These are phyloP conservation scores for Eutypa lata DNA, from an alignment of 2,329 filamentous ascomycete genomes.

Conservation along the genomic window DNA sequence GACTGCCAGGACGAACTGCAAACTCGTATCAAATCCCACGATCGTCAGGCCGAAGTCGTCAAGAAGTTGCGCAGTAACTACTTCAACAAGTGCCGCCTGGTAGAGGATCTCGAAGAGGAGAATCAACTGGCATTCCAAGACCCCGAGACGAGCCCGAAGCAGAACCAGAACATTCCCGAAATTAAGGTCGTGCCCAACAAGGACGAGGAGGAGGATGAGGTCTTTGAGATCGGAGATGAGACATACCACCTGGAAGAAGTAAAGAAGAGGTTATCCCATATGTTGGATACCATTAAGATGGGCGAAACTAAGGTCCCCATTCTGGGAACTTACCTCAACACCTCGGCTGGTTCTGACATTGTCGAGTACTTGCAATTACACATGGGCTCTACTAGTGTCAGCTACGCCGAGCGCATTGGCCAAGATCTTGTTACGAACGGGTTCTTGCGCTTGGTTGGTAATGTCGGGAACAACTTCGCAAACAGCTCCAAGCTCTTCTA, in stretches of 20 bases:
- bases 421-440: slow-evolving; percentile 87
- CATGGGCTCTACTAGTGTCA: slow-evolving; percentile 78
- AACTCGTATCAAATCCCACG: slow-evolving; percentile 83
- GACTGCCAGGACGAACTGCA: slow-evolving; percentile 95
- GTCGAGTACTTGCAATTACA: slow-evolving; percentile 91
- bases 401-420: slow-evolving; percentile 89
- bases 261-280: slow-evolving; percentile 84
- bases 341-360: slow-evolving; percentile 86
- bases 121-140: slow-evolving; percentile 97
- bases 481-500: slow-evolving; percentile 98
- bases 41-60: slow-evolving; percentile 84
- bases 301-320: slow-evolving; percentile 94
- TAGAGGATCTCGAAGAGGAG: slow-evolving; percentile 96
- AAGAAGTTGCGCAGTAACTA: slow-evolving; percentile 94
- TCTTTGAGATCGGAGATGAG: slow-evolving; percentile 87
- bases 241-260: slow-evolving; percentile 81
- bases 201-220: slow-evolving; percentile 64
- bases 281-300: slow-evolving; percentile 81
- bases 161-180: slow-evolving; percentile 62
- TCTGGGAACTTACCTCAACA: slow-evolving; percentile 90
- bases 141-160: slow-evolving; percentile 66
- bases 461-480: slow-evolving; percentile 91
- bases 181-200: slow-evolving; percentile 80
- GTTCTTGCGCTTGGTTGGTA: slow-evolving; percentile 86
- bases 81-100: slow-evolving; percentile 96